These are phyloP conservation scores for Lasiodiplodia sp. DNA, from an alignment of 2,329 filamentous ascomycete genomes.

Conservation along the genomic window DNA sequence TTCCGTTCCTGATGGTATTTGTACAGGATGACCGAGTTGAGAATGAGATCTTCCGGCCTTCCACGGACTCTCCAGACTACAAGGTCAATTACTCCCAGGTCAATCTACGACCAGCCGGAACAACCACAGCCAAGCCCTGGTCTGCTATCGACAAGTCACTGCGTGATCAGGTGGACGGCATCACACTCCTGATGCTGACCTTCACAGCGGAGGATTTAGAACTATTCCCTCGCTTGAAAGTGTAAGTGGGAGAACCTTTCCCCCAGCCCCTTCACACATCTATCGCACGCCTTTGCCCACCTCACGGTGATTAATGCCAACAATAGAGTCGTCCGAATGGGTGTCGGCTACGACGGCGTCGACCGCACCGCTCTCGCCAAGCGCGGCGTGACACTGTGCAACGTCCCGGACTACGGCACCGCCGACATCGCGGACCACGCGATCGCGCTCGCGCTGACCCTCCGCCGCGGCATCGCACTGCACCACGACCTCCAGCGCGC, in stretches of 20 bases:
- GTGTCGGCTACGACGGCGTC: conserved; percentile 4
- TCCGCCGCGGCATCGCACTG: background rate
- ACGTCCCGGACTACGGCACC: background rate
- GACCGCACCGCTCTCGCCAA: background rate
- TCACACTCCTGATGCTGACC: background rate
- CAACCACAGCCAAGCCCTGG: background rate
- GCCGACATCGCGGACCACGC: background rate
- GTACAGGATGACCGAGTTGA: background rate
- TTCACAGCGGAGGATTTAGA: background rate
- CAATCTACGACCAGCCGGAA: background rate
- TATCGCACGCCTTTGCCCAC: too few relatives aligned
- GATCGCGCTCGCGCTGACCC: background rate
- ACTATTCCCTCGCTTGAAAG: background rate
- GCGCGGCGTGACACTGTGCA: background rate
- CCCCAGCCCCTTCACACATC: too few relatives aligned
- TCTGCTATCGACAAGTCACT: background rate
- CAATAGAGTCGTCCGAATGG: conserved; percentile 5
- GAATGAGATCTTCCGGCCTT: background rate
- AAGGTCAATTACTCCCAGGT: background rate
- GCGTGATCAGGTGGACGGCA: background rate
- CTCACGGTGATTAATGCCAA: too few relatives aligned
- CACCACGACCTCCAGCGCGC: background rate
- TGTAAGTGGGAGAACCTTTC: too few relatives aligned
- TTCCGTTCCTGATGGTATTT: background rate
- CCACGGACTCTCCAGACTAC: background rate